Evolutionary conservation across 2,329 filamentous ascomycete genomes (phyloP).

Genomic region (Tolypocladium cylindrosporum): DNA sequence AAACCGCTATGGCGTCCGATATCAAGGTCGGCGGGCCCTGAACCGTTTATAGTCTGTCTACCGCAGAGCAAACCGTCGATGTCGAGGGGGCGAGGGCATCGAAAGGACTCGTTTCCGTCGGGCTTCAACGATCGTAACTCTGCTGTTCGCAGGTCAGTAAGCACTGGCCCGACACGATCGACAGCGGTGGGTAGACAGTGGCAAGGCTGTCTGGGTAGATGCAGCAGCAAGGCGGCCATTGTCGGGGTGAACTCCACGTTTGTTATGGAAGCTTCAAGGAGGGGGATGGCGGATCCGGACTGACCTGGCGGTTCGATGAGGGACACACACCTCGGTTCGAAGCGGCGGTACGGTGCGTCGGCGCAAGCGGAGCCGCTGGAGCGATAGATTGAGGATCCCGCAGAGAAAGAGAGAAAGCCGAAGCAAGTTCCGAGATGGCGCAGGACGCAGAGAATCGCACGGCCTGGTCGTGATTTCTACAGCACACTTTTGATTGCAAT

Average conservation of each 20-base stretch:
- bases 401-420: not conserved
- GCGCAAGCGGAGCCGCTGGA: not conserved
- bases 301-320: not conserved
- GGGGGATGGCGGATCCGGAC: not conserved
- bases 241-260: not conserved
- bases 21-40: not conserved
- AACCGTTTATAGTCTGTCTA: not conserved
- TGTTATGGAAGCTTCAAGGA: not conserved
- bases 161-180: too few species aligned
- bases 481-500: constrained; percentile 12
- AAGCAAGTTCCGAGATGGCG: not conserved
- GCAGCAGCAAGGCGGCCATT: not conserved
- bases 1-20: not conserved
- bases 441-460: not conserved
- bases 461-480: not conserved
- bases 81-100: constrained; percentile 2
- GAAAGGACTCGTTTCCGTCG: constrained; percentile 14
- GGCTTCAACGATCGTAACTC: constrained; percentile 9
- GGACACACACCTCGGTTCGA: not conserved
- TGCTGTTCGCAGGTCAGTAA: not conserved
- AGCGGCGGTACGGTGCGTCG: not conserved
- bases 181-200: not conserved
- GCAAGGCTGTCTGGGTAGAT: not conserved
- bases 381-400: not conserved
- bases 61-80: not conserved